These are phyloP conservation scores for Saccharomyces pastorianus DNA, from an alignment of 1,139 yeast genomes.

Conservation along the genomic window DNA sequence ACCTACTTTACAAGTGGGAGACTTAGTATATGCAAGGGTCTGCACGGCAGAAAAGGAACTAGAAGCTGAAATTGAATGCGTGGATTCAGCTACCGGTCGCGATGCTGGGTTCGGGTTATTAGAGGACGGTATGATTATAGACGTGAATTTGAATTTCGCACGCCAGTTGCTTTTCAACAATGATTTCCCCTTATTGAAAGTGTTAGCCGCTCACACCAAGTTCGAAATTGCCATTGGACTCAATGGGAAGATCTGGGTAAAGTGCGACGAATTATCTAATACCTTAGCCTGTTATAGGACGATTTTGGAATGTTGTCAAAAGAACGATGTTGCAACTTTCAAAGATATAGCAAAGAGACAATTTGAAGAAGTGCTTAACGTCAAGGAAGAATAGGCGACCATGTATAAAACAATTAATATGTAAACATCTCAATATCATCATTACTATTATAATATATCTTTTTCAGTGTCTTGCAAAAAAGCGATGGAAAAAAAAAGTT, in stretches of 20 bases:
- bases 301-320: constrained; percentile 39
- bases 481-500: not conserved
- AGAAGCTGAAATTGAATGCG: constrained; percentile 82
- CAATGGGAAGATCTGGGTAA: constrained; percentile 84
- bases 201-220: constrained; percentile 55
- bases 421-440: not conserved
- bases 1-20: constrained; percentile 71
- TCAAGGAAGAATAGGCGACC: constrained; percentile 9
- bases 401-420: not conserved
- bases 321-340: constrained; percentile 33
- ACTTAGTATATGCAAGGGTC: constrained; percentile 78
- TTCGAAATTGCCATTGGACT: constrained; percentile 91
- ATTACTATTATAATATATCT: not conserved
- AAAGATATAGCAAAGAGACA: constrained; percentile 38
- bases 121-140: constrained; percentile 65
- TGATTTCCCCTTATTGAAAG: constrained; percentile 47
- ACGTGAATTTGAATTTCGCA: constrained; percentile 65
- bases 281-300: constrained; percentile 54
- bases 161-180: constrained; percentile 61
- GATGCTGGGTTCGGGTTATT: constrained; percentile 87
- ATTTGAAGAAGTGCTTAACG: constrained; percentile 31
- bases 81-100: constrained; percentile 74
- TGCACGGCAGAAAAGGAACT: constrained; percentile 60
- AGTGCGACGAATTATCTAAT: constrained; percentile 51
- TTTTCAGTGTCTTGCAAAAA: not conserved